Conservation (phyloP, 164 flowering plant genomes). For the Chloranthus sessilifolius region DNA sequence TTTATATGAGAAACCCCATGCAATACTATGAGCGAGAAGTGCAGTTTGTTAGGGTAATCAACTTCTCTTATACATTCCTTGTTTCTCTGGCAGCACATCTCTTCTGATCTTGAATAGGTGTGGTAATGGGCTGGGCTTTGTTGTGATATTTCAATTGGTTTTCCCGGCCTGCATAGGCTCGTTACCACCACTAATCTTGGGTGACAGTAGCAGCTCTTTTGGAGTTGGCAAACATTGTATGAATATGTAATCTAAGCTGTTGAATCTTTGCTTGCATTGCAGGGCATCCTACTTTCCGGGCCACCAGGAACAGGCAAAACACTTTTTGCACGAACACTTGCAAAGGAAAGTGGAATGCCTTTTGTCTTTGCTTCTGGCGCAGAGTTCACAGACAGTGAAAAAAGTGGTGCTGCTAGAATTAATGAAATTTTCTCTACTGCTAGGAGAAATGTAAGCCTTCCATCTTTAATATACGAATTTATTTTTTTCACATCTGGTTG, state of each 20-base stretch:
- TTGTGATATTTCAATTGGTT: background rate
- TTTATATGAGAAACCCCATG: slow-evolving; percentile 94
- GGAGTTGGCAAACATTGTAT: background rate
- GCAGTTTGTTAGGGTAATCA: slow-evolving; percentile 81
- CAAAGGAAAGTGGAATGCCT: slow-evolving; percentile 95
- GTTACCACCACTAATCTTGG: background rate
- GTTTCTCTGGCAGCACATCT: no score
- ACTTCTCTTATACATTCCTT: background rate
- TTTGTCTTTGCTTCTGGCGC: slow-evolving; percentile 99
- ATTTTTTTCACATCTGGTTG: no score
- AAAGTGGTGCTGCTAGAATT: slow-evolving; percentile 87
- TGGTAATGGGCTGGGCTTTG: background rate
- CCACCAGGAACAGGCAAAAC: slow-evolving; percentile 99
- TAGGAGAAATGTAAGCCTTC: slow-evolving; percentile 72
- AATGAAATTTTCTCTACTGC: slow-evolving; percentile 88
- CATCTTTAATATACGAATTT: no score
- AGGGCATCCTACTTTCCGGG: slow-evolving; percentile 98
- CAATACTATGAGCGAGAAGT: slow-evolving; percentile 78
- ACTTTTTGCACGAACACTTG: slow-evolving; percentile 92
- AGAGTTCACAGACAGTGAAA: slow-evolving; percentile 92
- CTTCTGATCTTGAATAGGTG: no score
- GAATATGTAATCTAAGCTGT: slow-evolving; percentile 5
- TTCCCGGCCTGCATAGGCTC: background rate
- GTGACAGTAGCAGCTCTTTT: background rate
- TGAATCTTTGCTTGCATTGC: slow-evolving; percentile 15